Conservation (phyloP, 208 protist species). For the Leishmania braziliensis region DNA sequence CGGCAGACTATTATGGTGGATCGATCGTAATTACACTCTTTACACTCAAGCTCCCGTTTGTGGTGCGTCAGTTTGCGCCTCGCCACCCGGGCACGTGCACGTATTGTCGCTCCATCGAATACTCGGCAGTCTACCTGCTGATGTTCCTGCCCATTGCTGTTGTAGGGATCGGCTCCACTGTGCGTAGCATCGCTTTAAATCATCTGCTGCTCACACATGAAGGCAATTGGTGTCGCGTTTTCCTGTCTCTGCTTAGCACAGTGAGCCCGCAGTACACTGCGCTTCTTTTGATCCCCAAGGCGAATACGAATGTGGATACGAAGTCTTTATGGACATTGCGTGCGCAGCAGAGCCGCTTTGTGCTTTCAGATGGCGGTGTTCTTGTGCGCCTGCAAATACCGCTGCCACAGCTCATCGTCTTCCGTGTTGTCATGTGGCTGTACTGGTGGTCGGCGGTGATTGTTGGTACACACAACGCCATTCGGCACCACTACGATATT, state of each 20-base stretch:
- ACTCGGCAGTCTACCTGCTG: conserved; percentile 53
- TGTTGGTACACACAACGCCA: conserved; percentile 67
- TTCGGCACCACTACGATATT: conserved; percentile 75
- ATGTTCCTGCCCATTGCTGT: conserved; percentile 57
- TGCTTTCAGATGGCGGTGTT: conserved; percentile 3
- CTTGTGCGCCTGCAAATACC: conserved; percentile 36
- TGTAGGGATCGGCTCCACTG: conserved; percentile 54
- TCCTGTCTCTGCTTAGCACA: conserved; percentile 59
- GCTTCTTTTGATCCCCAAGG: conserved; percentile 1
- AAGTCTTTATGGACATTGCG: conserved; percentile 10
- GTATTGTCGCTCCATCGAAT: conserved; percentile 65
- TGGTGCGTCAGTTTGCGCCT: conserved; percentile 48
- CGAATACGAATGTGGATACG: not conserved
- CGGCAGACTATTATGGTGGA: conserved; percentile 40
- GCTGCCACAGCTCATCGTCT: conserved; percentile 44
- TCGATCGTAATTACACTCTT: conserved; percentile 59
- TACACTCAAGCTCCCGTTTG: conserved; percentile 60
- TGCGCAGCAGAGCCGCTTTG: conserved; percentile 3
- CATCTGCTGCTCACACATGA: conserved; percentile 34
- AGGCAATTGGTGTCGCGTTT: conserved; percentile 64
- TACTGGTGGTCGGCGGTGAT: conserved; percentile 61
- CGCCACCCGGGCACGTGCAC: conserved; percentile 64
- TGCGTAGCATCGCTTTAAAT: conserved; percentile 42
- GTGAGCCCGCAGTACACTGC: conserved; percentile 52
- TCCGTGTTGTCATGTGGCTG: conserved; percentile 38